Percentiles rank a stretch among this genome's conserved stretches.
Conservation (phyloP, 495 filamentous ascomycete genomes). For the Aspergillus sclerotiicarbonarius region DNA sequence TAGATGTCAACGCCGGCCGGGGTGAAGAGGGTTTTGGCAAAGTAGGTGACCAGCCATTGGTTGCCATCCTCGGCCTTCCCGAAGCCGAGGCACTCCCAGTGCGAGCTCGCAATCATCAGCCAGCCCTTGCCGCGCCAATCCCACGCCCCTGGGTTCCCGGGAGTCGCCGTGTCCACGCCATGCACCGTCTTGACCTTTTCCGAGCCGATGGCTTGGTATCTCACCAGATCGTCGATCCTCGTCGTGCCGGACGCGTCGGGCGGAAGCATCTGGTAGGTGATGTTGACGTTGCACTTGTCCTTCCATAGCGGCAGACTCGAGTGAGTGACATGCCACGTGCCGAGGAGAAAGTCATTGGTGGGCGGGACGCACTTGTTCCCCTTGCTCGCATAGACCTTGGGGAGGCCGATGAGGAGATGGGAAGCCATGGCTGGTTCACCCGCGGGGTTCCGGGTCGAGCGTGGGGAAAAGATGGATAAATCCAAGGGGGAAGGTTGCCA, state of each 20-base stretch:
- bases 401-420: conserved; percentile 14
- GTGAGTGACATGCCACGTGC: conserved; percentile 67
- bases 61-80: conserved; percentile 49
- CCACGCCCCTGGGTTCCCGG: conserved; percentile 48
- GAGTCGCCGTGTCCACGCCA: conserved; percentile 59
- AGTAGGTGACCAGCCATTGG: conserved; percentile 72
- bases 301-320: conserved; percentile 76
- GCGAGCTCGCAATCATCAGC: conserved; percentile 60
- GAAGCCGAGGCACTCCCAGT: conserved; percentile 75
- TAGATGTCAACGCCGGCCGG: conserved; percentile 75
- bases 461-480: no score
- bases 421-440: conserved; percentile 14
- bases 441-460: no score
- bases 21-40: conserved; percentile 71
- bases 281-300: conserved; percentile 64
- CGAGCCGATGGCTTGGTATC: conserved; percentile 53
- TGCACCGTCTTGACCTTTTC: conserved; percentile 56
- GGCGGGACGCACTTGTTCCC: conserved; percentile 45
- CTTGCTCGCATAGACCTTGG: conserved; percentile 14
- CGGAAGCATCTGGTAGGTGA: conserved; percentile 61
- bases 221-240: conserved; percentile 65
- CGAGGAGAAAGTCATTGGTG: conserved; percentile 55
- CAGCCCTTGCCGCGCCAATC: conserved; percentile 70
- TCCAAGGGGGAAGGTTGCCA: no score
- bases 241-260: conserved; percentile 17